phyloP scores from a whole-genome alignment of 768 basidiomycete genomes.

The Auriculariales sp. region DNA sequence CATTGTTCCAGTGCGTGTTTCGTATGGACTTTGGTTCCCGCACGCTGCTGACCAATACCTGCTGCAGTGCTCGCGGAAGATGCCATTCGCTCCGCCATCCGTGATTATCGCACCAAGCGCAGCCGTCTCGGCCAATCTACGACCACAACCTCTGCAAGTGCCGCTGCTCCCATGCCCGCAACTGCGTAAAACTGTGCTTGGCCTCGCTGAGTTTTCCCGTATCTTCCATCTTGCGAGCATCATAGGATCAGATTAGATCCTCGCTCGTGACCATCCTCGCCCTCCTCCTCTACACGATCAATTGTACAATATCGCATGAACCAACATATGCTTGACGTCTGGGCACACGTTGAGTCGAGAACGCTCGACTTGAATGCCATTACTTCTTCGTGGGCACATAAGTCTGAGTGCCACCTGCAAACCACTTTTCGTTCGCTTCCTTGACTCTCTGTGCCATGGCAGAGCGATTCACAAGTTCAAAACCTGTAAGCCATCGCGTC shows the following conservation, averaged over 20 bases:
- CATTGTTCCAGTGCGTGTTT: constrained; percentile 73
- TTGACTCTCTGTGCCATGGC: constrained; percentile 75
- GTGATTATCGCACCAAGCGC: constrained; percentile 86
- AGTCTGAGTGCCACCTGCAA: constrained; percentile 63
- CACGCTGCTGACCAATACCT: constrained; percentile 7
- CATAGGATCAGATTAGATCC: too few relatives aligned
- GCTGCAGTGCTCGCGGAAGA: constrained; percentile 86
- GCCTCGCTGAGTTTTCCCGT: too few relatives aligned
- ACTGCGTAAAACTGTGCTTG: too few relatives aligned
- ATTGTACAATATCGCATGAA: not conserved
- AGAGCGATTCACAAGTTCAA: constrained; percentile 90
- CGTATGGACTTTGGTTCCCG: too few relatives aligned
- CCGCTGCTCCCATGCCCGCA: constrained; percentile 17
- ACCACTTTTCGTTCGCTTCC: constrained; percentile 96
- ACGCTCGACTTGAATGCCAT: not conserved
- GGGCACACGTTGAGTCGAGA: not conserved
- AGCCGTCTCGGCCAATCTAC: constrained; percentile 20
- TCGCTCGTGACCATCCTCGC: too few relatives aligned
- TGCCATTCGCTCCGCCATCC: constrained; percentile 95
- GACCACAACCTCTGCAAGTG: constrained; percentile 64
- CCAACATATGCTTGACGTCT: not conserved
- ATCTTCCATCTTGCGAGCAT: too few relatives aligned
- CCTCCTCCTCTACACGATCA: too few relatives aligned
- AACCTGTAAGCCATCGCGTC: constrained; percentile 31
- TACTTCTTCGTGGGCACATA: constrained; percentile 5